phyloP scores from a whole-genome alignment of 208 protist species.

The Leishmania major region DNA sequence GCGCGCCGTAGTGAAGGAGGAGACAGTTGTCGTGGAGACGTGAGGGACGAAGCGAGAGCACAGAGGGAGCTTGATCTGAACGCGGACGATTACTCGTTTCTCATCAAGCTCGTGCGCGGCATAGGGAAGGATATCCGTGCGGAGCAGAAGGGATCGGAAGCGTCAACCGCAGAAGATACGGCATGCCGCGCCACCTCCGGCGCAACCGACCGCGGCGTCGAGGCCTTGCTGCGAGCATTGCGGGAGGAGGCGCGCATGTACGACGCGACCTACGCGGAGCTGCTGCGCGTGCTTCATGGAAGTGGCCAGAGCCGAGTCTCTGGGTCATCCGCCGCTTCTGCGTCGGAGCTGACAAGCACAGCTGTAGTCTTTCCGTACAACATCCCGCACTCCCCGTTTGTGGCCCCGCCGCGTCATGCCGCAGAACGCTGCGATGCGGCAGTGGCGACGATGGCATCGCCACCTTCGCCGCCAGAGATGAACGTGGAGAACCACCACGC shows the following conservation, averaged over 20 bases:
- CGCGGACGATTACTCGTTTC: background rate
- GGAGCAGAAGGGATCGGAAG: background rate
- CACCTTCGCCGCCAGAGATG: background rate
- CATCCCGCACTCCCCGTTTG: conserved; percentile 4
- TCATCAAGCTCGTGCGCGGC: background rate
- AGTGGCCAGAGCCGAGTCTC: no score
- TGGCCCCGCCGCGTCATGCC: background rate
- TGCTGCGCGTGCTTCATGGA: conserved; percentile 3
- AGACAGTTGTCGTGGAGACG: no score
- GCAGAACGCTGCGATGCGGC: background rate
- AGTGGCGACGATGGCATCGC: background rate
- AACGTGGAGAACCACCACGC: background rate
- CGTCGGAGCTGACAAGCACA: background rate
- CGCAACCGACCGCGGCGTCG: background rate
- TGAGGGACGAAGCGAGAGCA: background rate
- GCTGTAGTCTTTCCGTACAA: conserved; percentile 4
- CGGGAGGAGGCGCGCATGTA: background rate
- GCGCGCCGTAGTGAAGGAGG: background rate
- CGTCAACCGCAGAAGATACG: background rate
- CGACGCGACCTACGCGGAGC: conserved; percentile 1
- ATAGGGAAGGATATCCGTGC: no score
- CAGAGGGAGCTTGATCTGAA: background rate
- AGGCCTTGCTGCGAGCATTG: background rate
- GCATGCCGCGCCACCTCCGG: background rate
- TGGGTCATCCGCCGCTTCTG: background rate